Evolutionary conservation across 2,329 filamentous ascomycete genomes (phyloP).

Genomic region (Aphanoascus verrucosus): DNA sequence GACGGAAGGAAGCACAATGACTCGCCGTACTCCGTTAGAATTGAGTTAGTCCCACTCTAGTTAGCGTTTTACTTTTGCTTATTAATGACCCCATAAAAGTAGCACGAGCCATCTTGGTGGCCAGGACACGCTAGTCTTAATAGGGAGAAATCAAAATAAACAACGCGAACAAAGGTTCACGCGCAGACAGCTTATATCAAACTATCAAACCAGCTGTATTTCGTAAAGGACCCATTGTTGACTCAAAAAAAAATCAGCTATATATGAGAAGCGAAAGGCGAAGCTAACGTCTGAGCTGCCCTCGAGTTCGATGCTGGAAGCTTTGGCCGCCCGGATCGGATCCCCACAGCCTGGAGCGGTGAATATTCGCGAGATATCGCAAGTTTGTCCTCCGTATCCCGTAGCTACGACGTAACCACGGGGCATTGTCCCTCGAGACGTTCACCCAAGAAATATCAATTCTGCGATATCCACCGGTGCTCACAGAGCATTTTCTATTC

Average conservation of each 20-base stretch:
- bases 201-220: no score
- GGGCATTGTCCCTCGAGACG: no score
- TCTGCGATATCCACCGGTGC: no score
- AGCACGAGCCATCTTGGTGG: neutral
- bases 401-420: no score
- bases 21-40: no score
- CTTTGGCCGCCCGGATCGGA: neutral
- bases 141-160: slow-evolving; percentile 16
- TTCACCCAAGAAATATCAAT: no score
- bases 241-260: no score
- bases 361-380: neutral
- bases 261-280: neutral
- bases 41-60: neutral
- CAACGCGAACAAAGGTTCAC: slow-evolving; percentile 2
- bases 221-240: no score
- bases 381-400: neutral
- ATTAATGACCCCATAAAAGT: neutral
- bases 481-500: neutral
- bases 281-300: neutral
- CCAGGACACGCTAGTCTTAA: neutral
- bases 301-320: no score
- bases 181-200: neutral
- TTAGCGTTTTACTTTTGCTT: neutral
- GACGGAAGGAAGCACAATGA: no score
- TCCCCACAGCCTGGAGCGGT: neutral